Evolutionary conservation across 2,329 filamentous ascomycete genomes (phyloP).

Genomic region (Pleomassaria siparia): DNA sequence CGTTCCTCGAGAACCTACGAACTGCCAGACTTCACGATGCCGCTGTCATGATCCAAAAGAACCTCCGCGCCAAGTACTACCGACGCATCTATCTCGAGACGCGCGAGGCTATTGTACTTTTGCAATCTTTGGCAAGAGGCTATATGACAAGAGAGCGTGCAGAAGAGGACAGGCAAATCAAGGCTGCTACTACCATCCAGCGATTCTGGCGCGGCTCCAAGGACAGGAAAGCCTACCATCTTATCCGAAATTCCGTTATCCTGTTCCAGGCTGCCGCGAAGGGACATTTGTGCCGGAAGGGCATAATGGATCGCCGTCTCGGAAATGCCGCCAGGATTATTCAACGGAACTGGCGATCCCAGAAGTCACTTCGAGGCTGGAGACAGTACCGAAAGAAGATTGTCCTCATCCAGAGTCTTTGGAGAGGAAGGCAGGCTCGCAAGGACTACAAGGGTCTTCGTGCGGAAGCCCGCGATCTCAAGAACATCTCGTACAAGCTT

Average conservation of each 20-base stretch:
- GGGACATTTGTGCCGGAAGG: constrained; percentile 85
- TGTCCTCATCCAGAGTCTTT: constrained; percentile 86
- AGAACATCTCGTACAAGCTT: constrained; percentile 98
- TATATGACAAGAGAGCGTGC: constrained; percentile 75
- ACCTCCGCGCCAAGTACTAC: constrained; percentile 92
- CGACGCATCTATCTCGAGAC: constrained; percentile 87
- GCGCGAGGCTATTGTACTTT: constrained; percentile 74
- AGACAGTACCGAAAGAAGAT: constrained; percentile 87
- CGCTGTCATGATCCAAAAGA: constrained; percentile 98
- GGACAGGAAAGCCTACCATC: constrained; percentile 77
- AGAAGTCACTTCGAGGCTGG: constrained; percentile 77
- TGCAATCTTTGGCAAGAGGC: constrained; percentile 78
- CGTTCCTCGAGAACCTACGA: constrained; percentile 91
- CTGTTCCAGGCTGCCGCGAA: constrained; percentile 88
- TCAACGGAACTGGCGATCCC: constrained; percentile 84
- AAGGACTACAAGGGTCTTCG: constrained; percentile 85
- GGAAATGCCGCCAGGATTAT: constrained; percentile 90
- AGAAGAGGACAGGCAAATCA: constrained; percentile 78
- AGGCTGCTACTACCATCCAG: constrained; percentile 91
- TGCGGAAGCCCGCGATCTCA: constrained; percentile 95
- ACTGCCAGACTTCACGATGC: constrained; percentile 89
- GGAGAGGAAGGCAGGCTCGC: constrained; percentile 81
- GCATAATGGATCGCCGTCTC: constrained; percentile 90
- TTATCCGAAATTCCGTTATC: constrained; percentile 80
- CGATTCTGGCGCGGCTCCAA: constrained; percentile 92